Conservation (phyloP, 306 rosid genomes). For the Ochetophila trinervis region DNA sequence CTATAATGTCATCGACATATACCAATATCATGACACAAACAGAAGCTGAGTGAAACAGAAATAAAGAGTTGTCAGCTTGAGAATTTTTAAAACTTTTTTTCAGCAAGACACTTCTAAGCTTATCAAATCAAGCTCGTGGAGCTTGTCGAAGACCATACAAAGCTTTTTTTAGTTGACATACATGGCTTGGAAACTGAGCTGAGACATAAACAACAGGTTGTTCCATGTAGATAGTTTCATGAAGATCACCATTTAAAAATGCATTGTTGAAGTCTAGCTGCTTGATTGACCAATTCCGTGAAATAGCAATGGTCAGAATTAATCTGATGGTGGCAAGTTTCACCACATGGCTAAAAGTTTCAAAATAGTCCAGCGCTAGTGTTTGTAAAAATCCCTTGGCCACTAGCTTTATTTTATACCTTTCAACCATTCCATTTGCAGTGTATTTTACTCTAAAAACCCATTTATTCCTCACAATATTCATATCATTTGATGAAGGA, state of each 20-base stretch:
- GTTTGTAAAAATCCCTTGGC: background rate
- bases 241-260: background rate
- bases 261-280: background rate
- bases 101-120: too few relatives aligned
- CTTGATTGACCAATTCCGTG: background rate
- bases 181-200: rapidly evolving
- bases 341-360: background rate
- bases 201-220: background rate
- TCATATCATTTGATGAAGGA: background rate
- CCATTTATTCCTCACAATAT: background rate
- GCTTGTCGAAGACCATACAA: background rate
- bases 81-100: background rate
- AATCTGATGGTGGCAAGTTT: background rate
- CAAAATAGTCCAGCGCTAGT: background rate
- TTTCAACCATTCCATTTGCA: too few relatives aligned
- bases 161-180: background rate
- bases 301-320: background rate
- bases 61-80: background rate
- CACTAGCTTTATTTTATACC: background rate
- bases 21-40: background rate
- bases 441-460: too few relatives aligned
- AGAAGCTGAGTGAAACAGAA: too few relatives aligned
- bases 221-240: too few relatives aligned
- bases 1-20: background rate
- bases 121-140: background rate